Base-by-base conservation (phyloP, 2,329 filamentous ascomycete genomes). In the Graphilbum ipis-grandicollis region DNA sequence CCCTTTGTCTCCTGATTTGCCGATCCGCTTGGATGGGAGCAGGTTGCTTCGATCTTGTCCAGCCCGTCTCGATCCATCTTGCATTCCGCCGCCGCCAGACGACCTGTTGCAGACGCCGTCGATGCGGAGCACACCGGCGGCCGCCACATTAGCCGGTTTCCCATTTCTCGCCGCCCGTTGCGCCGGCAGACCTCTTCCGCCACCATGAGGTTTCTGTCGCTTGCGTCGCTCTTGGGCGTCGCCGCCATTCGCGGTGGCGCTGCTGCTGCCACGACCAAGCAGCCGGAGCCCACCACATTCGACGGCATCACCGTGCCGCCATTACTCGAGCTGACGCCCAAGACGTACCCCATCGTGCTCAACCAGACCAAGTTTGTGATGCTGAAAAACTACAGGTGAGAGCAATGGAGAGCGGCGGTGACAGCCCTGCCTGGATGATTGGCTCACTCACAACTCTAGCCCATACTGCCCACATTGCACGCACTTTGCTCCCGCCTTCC, bases 401-500 rank as follows among this genome's bases (percentile, higher is more conserved):
- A n/a, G n/a, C n/a, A n/a, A n/a, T n/a, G n/a, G n/a, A n/a, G n/a
- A n/a, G n/a, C n/a, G n/a, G n/a, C n/a, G n/a, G n/a, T n/a, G n/a
- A n/a, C n/a, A n/a, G n/a, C n/a, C n/a, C n/a, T n/a, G n/a, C n/a
- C n/a, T n/a, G n/a, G n/a, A n/a, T n/a, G n/a, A n/a, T n/a, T n/a
- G n/a, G n/a, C n/a, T n/a, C n/a, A 28, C 35, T 31, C 17, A 38
- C 26, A 14, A 4, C 21, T 37, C 9, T 23, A 74, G 70, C 47
- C 70, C 70, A 10, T 71, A 62, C 45, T 75, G 70, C 56, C 67
- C 66, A 33, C 84, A 93, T 56, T 94, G 86, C 60, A 68, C 68
- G 53, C 63, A 68, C 35, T 81, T 84, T 50, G 84, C 82, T 36
- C 90, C 90, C 8, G 77, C 73, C 35, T 94, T 75, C 65, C 85